Evolutionary conservation across 1,284 basidiomycete genomes (phyloP).

Genomic region (Irpex lacteus): DNA sequence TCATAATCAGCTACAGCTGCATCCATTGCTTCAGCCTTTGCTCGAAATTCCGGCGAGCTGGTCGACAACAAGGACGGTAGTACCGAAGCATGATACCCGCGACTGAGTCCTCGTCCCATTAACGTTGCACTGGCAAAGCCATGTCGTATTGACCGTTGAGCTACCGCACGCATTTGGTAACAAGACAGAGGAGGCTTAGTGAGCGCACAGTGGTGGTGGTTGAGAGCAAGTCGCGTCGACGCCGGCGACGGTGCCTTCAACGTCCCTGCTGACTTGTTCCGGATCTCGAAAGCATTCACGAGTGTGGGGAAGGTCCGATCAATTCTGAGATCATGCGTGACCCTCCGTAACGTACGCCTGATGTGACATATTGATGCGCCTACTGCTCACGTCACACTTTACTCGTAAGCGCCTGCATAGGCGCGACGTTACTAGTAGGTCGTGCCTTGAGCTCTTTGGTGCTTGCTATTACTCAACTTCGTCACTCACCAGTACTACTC

Average conservation of each 20-base stretch:
- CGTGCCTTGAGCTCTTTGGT: too few species aligned
- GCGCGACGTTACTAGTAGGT: too few species aligned
- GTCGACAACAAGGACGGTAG: slow-evolving; percentile 71
- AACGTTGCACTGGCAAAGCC: slow-evolving; percentile 4
- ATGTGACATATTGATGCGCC: slow-evolving; percentile 1
- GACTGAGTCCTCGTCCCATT: slow-evolving; percentile 5
- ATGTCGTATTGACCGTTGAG: slow-evolving; percentile 2
- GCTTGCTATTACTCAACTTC: too few species aligned
- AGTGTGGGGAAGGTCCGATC: slow-evolving; percentile 15
- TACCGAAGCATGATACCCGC: slow-evolving; percentile 63
- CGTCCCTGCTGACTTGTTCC: background rate
- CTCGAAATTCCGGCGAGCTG: slow-evolving; percentile 65
- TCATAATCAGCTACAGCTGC: slow-evolving; percentile 63
- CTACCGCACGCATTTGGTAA: background rate
- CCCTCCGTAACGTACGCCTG: background rate
- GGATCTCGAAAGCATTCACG: slow-evolving; percentile 5
- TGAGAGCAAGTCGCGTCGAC: background rate
- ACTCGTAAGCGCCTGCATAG: background rate
- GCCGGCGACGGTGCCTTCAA: background rate
- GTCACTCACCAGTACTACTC: background rate
- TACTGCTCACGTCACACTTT: background rate
- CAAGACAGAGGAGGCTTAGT: background rate
- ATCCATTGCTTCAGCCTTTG: slow-evolving; percentile 68
- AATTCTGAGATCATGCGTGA: slow-evolving; percentile 8
- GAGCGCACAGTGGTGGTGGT: background rate